These are phyloP conservation scores for Pterocarpus macrocarpus DNA, from an alignment of 306 rosid species.

Conservation along the genomic window DNA sequence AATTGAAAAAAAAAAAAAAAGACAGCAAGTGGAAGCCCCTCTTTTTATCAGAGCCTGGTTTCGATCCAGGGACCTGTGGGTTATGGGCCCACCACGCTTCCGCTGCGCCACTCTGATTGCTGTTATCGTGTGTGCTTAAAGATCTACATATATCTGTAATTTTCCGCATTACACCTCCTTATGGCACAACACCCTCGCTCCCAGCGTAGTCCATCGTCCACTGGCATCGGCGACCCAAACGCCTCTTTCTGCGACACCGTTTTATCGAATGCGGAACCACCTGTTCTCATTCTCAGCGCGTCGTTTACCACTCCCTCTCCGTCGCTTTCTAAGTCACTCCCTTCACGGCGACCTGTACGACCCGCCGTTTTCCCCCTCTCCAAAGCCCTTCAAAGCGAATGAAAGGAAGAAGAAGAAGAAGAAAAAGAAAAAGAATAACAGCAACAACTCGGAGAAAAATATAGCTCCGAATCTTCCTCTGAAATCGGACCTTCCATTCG, in stretches of 20 bases:
- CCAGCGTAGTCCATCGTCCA: no score
- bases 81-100: constrained; percentile 38
- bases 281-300: constrained; percentile 1
- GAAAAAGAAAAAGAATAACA: constrained; percentile 23
- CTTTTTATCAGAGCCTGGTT: constrained; percentile 20
- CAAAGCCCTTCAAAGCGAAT: constrained; percentile 27
- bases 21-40: no score
- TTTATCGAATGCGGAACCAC: constrained; percentile 35
- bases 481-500: constrained; percentile 78
- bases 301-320: constrained; percentile 38
- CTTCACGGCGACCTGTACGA: constrained; percentile 55
- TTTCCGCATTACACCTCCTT: no score
- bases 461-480: constrained; percentile 54
- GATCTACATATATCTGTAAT: no score
- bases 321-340: constrained; percentile 44
- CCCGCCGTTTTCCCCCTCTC: constrained; percentile 76
- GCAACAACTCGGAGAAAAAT: neutral
- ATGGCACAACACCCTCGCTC: no score
- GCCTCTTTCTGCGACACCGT: neutral
- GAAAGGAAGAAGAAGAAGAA: constrained; percentile 32
- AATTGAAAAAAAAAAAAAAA: no score
- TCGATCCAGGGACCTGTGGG: constrained; percentile 38
- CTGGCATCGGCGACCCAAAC: neutral
- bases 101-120: neutral
- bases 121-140: no score